These are phyloP conservation scores for Stachybotrys elegans DNA, from an alignment of 2,329 filamentous ascomycete genomes.

Conservation along the genomic window DNA sequence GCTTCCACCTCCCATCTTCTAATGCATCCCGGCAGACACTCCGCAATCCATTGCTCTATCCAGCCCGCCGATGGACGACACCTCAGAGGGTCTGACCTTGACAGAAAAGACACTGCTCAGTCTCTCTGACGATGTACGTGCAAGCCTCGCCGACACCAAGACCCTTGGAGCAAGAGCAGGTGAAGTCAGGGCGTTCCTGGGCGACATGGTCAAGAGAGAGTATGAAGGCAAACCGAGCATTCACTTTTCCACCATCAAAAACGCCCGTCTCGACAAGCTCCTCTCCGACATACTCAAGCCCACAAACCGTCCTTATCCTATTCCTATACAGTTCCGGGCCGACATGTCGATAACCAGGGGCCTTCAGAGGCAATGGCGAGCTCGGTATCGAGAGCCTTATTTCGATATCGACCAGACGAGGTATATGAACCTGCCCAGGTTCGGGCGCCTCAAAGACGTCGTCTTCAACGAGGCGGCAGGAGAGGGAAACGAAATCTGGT, in stretches of 20 bases:
- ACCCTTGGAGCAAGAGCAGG: conserved; percentile 25
- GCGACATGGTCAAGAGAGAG: conserved; percentile 33
- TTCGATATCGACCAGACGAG: conserved; percentile 40
- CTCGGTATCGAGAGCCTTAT: conserved; percentile 38
- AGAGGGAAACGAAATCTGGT: conserved; percentile 30
- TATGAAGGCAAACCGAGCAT: conserved; percentile 24
- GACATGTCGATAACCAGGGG: conserved; percentile 30
- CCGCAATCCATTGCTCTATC: no score
- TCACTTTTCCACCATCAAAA: conserved; percentile 32
- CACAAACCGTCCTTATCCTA: conserved; percentile 18
- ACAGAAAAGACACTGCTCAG: conserved; percentile 17
- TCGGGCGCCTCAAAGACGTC: conserved; percentile 36
- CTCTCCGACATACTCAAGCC: conserved; percentile 33
- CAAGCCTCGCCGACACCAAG: conserved; percentile 24
- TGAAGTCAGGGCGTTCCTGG: conserved; percentile 34
- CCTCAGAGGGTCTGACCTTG: not conserved
- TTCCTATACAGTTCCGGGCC: conserved; percentile 23
- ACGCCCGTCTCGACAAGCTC: conserved; percentile 37
- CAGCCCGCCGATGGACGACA: no score
- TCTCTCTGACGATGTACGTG: conserved; percentile 37
- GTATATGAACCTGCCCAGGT: conserved; percentile 26
- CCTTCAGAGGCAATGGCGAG: conserved; percentile 37
- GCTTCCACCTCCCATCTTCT: no score
- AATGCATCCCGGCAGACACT: no score
- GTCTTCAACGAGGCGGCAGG: conserved; percentile 27